phyloP scores from a whole-genome alignment of 1,139 yeast species.

The Groenewaldozyma sp. region DNA sequence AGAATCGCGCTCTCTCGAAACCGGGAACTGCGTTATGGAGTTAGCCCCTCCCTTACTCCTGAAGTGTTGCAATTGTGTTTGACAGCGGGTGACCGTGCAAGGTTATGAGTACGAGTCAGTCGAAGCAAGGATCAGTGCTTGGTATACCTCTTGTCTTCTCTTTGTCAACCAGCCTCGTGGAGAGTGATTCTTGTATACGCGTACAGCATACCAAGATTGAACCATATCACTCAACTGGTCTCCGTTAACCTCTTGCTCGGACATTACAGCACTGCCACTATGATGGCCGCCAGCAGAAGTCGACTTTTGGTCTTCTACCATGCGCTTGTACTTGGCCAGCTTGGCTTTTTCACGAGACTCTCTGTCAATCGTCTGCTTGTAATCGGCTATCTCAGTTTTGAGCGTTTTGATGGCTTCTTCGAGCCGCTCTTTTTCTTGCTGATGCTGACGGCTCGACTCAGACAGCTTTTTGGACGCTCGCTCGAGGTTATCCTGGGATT shows the following conservation, averaged over 20 bases:
- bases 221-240: background rate
- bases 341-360: slow-evolving; percentile 12
- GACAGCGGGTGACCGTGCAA: slow-evolving; percentile 3
- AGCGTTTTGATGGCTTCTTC: slow-evolving; percentile 10
- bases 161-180: background rate
- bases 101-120: too few relatives aligned
- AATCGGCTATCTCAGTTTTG: slow-evolving; percentile 11
- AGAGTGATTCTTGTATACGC: background rate
- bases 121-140: background rate
- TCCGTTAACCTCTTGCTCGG: too few relatives aligned
- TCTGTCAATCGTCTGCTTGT: slow-evolving; percentile 9
- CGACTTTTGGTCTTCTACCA: slow-evolving; percentile 11
- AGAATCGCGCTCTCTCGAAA: slow-evolving; percentile 25
- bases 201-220: background rate
- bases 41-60: slow-evolving; percentile 16
- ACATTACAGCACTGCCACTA: too few relatives aligned
- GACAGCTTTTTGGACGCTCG: too few relatives aligned
- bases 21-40: slow-evolving; percentile 19
- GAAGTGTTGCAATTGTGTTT: slow-evolving; percentile 16
- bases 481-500: slow-evolving; percentile 1
- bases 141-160: background rate
- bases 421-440: slow-evolving; percentile 5
- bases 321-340: slow-evolving; percentile 16
- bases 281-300: too few relatives aligned
- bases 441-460: slow-evolving; percentile 9